Evolutionary conservation across 768 basidiomycete genomes (phyloP).

Genomic region (Hebeloma cylindrosporum): DNA sequence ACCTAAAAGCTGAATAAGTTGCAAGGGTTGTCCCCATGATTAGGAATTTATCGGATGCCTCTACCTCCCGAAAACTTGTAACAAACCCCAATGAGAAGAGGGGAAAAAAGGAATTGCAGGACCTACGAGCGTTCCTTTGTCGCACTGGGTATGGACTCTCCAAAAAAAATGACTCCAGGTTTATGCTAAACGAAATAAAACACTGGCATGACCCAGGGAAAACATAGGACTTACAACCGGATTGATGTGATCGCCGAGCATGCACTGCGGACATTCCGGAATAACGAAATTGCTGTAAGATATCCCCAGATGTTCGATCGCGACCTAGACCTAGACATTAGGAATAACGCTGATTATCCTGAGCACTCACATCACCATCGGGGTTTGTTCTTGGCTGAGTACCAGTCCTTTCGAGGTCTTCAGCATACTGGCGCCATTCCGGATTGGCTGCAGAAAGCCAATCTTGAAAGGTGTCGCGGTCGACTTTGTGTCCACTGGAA

Average conservation of each 20-base stretch:
- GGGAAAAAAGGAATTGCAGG: background rate
- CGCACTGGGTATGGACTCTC: conserved; percentile 73
- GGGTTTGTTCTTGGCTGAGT: conserved; percentile 79
- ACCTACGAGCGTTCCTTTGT: conserved; percentile 74
- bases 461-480: conserved; percentile 71
- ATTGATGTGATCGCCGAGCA: conserved; percentile 53
- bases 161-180: conserved; percentile 85
- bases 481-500: conserved; percentile 64
- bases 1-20: conserved; percentile 92
- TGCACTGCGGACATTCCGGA: conserved; percentile 74
- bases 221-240: conserved; percentile 49
- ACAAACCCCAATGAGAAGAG: background rate
- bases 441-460: conserved; percentile 75
- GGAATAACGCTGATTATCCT: background rate
- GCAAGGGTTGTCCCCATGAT: conserved; percentile 90
- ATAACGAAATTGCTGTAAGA: conserved; percentile 77
- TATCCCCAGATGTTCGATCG: conserved; percentile 65
- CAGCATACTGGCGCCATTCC: conserved; percentile 68
- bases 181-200: conserved; percentile 55
- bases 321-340: conserved; percentile 54
- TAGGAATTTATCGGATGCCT: conserved; percentile 65
- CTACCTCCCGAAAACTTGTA: conserved; percentile 56
- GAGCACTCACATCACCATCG: conserved; percentile 88
- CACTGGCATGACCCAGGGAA: background rate
- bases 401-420: conserved; percentile 60